Evolutionary conservation across 2,329 filamentous ascomycete species (phyloP), one percentile per base, ranked within the genome.

Genomic region (Exserohilum turcica): DNA sequence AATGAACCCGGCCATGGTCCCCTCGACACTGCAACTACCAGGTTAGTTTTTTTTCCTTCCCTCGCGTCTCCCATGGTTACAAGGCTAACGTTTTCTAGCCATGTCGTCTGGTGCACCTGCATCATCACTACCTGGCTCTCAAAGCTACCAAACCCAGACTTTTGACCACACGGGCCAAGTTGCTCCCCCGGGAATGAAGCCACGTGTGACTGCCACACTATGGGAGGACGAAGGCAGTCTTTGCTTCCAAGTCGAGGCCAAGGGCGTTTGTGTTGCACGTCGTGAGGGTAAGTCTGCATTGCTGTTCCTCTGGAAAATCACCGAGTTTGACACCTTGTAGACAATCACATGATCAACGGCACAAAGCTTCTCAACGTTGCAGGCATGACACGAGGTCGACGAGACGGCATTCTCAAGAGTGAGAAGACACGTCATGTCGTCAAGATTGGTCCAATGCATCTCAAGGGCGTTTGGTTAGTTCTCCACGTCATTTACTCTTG

Each of bases 261-360:
- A 94, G 63, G 93, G 93, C 42, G 93, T 99, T 47, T 99, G 94
- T 74, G 94, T 97, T 52, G 93, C 93, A 47, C 86, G 94, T 63
- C 84, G 94, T 72, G 93, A 97, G 84, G 92, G 91, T 94, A 44
- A 31, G 54, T 39, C 6, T 5, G 5, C 19, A 13, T 77, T 28
- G 8, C 12, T 33, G 15, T 24, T 2, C 3, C 5, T 32, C 9
- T 31, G 8, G 2, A 6, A 21, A 13, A 29, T 9, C 10, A 7
- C 7, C 13, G 2, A 9, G 15, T 21, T 42, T 59, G 35, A 57
- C 45, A 31, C 24, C 27, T 39, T 6, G 10, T 38, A 95, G 93
- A 97, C 68, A 97, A 97, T 76, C 91, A 96, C 78, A 97, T 99
- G 91, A 97, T 99, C 76, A 99, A 97, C 69, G 94, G 94, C 15